These are phyloP conservation scores for Ganoderma resinaceum DNA, from an alignment of 1,284 basidiomycete species.

Conservation along the genomic window DNA sequence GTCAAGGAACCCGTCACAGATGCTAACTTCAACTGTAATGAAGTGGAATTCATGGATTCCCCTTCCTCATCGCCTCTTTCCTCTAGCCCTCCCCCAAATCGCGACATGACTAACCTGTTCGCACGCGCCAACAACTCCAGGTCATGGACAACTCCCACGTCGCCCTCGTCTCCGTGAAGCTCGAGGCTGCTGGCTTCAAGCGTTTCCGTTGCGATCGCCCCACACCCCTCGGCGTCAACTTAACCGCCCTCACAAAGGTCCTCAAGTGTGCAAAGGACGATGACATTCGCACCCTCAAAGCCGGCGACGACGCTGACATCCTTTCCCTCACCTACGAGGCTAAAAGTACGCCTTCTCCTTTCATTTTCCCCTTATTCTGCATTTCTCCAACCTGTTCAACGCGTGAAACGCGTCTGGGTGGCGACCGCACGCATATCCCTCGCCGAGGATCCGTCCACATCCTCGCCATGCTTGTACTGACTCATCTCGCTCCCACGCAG, in stretches of 20 bases:
- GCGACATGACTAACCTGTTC: background rate
- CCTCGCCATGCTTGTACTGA: background rate
- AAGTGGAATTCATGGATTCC: slow-evolving; percentile 86
- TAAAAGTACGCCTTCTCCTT: slow-evolving; percentile 66
- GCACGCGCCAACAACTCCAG: slow-evolving; percentile 63
- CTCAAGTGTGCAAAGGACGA: slow-evolving; percentile 98
- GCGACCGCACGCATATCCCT: background rate
- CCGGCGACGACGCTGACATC: slow-evolving; percentile 90
- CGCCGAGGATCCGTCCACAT: background rate
- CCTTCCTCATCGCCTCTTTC: background rate
- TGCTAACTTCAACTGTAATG: slow-evolving; percentile 98
- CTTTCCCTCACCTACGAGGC: slow-evolving; percentile 93
- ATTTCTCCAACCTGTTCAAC: background rate
- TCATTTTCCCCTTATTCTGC: background rate
- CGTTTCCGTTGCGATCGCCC: slow-evolving; percentile 95
- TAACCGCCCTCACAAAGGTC: slow-evolving; percentile 93
- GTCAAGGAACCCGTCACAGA: slow-evolving; percentile 98
- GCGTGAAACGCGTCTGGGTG: background rate
- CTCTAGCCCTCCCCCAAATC: background rate
- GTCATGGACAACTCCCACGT: slow-evolving; percentile 99
- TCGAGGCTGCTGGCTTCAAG: slow-evolving; percentile 83
- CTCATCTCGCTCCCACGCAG: slow-evolving; percentile 46
- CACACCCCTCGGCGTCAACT: slow-evolving; percentile 93
- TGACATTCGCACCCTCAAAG: slow-evolving; percentile 92
- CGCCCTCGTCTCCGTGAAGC: slow-evolving; percentile 89